Base-by-base conservation (phyloP, 2,329 filamentous ascomycete genomes). In the Fusarium fujikuroi region DNA sequence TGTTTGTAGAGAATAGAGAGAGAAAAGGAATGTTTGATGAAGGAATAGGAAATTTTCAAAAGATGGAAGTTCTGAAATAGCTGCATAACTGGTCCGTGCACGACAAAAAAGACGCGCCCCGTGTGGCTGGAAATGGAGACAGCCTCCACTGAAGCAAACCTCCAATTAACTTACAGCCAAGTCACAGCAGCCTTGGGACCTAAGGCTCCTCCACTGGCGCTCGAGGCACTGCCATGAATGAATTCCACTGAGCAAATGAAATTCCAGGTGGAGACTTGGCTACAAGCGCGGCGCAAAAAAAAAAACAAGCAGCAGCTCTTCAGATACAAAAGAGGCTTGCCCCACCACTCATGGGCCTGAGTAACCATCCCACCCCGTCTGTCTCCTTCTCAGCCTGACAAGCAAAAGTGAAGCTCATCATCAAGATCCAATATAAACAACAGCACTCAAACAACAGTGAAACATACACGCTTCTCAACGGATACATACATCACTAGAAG, bases 311-410 rank as follows among this genome's bases (percentile, higher is more conserved):
- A 59, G 53, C 28, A 67, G 65, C 63, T 67, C 54, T 57, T 54
- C 73, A 67, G 63, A 75, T 78, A 78, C 76, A 78, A 78, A 78
- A 78, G 76, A 76, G 72, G 76, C 73, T 76, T 78, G 76, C 76
- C 76, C 76, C 76, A 78, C 76, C 76, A 78, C 76, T 78, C 75
- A 73, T 73, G 63, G 72, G 65, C 65, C 75, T 68, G 66, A 76
- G 75, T 73, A 74, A 73, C 75, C 66, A 73, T 73, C 74, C 67
- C 67, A 59, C 76, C 76, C 70, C 74, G 53, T 77, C 68, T 75
- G 56, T 77, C 68, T 75, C 72, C 62, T 66, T 69, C 64, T 49
- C 60, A 39, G 60, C 62, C 63, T 39, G 61, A 52, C 36, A 30
- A 44, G 49, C 53, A 58, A 40, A 19, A 39, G 54, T 59, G 69